Evolutionary conservation across 352 stramenopile species (phyloP).

Genomic region (Phytophthora vignae): DNA sequence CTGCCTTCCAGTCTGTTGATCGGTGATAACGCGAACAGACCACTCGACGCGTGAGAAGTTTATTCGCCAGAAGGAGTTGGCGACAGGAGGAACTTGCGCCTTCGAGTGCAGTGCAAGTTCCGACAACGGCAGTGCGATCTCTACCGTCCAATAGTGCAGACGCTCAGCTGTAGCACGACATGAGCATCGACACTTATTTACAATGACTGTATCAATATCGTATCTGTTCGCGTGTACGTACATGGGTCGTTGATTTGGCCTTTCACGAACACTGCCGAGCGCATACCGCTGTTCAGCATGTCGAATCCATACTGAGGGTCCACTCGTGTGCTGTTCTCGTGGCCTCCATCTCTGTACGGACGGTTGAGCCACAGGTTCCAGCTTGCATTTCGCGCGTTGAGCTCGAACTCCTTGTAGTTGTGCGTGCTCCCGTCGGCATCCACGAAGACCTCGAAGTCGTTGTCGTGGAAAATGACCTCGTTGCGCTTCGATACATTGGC

Average conservation of each 20-base stretch:
- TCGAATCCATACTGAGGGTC: conserved; percentile 74
- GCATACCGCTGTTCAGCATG: conserved; percentile 61
- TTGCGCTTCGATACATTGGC: conserved; percentile 75
- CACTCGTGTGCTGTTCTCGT: conserved; percentile 85
- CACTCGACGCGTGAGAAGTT: conserved; percentile 92
- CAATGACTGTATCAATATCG: background rate
- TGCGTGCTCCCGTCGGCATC: conserved; percentile 78
- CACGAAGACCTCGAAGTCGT: conserved; percentile 94
- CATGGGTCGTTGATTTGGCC: conserved; percentile 70
- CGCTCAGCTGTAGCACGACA: conserved; percentile 31
- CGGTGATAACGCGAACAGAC: conserved; percentile 44
- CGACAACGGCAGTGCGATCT: conserved; percentile 79
- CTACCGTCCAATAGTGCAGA: conserved; percentile 82
- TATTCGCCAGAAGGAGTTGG: conserved; percentile 74
- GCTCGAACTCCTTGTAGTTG: conserved; percentile 93
- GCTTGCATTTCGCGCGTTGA: conserved; percentile 89
- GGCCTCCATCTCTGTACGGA: conserved; percentile 83
- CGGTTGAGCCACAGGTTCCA: conserved; percentile 92
- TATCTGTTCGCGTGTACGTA: conserved; percentile 11
- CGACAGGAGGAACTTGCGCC: conserved; percentile 43
- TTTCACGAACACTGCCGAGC: conserved; percentile 58
- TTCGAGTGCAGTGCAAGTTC: conserved; percentile 57
- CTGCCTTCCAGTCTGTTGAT: conserved; percentile 22
- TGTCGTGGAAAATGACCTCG: conserved; percentile 85
- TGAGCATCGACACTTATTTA: background rate